Evolutionary conservation across 345 rosid species (phyloP).

Genomic region (Citrus sinensis): DVS_A1.0 CM039169.1:28013501-28014000

Average conservation of each 20-base stretch:
- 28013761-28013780: slow-evolving; percentile 64
- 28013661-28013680: not conserved
- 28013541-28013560: slow-evolving; percentile 91
- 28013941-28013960: not conserved
- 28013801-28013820: slow-evolving; percentile 75
- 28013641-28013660: slow-evolving; percentile 44
- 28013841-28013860: slow-evolving; percentile 83
- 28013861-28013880: slow-evolving; percentile 92
- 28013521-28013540: not conserved
- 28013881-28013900: slow-evolving; percentile 56
- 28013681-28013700: not conserved
- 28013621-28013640: slow-evolving; percentile 66
- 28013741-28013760: slow-evolving; percentile 55
- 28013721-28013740: slow-evolving; percentile 77
- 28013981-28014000: not conserved
- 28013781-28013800: slow-evolving; percentile 78
- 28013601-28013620: slow-evolving; percentile 88
- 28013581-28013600: slow-evolving; percentile 93
- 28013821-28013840: slow-evolving; percentile 75
- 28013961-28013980: not conserved
- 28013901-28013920: not conserved
- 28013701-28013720: slow-evolving; percentile 1
- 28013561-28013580: slow-evolving; percentile 93
- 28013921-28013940: not conserved
- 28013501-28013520: not conserved